These are phyloP conservation scores for Takakia lepidozioides DNA, from an alignment of 225 moss, liverwort and hornwort genomes.

Conservation along the genomic window DNA sequence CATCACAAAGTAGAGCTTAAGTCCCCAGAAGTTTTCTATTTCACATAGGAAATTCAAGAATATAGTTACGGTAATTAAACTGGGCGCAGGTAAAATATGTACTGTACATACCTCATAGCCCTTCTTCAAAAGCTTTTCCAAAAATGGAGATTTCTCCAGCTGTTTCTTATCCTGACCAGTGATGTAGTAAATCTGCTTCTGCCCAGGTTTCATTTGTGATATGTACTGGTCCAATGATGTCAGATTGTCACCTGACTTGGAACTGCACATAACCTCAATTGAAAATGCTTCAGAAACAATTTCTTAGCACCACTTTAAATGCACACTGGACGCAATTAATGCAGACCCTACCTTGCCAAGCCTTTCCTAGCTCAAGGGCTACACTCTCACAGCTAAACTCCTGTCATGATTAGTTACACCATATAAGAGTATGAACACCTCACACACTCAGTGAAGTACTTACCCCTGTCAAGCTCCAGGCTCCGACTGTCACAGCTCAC, in stretches of 20 bases:
- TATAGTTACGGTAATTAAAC: background rate
- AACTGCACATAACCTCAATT: conserved; percentile 54
- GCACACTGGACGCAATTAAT: too few relatives aligned
- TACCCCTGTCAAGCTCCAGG: background rate
- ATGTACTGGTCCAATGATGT: conserved; percentile 89
- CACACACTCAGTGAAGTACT: too few relatives aligned
- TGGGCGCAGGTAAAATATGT: background rate
- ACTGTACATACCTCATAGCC: conserved; percentile 66
- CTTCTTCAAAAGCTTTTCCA: conserved; percentile 89
- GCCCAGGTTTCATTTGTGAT: conserved; percentile 89
- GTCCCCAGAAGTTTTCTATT: background rate
- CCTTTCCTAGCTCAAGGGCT: too few relatives aligned
- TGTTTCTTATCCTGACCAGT: conserved; percentile 87
- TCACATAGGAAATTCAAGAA: too few relatives aligned
- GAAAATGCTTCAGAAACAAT: too few relatives aligned
- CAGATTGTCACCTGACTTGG: conserved; percentile 80
- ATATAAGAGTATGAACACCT: background rate
- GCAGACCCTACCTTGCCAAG: too few relatives aligned
- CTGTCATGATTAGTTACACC: background rate
- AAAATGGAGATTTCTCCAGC: conserved; percentile 90
- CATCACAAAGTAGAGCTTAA: background rate
- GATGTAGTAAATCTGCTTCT: conserved; percentile 91
- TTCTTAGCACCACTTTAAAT: too few relatives aligned
- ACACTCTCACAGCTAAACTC: too few relatives aligned
- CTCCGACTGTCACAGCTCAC: background rate